Base-by-base conservation (phyloP, 1,284 basidiomycete species). In the Naganishia sp. region DNA sequence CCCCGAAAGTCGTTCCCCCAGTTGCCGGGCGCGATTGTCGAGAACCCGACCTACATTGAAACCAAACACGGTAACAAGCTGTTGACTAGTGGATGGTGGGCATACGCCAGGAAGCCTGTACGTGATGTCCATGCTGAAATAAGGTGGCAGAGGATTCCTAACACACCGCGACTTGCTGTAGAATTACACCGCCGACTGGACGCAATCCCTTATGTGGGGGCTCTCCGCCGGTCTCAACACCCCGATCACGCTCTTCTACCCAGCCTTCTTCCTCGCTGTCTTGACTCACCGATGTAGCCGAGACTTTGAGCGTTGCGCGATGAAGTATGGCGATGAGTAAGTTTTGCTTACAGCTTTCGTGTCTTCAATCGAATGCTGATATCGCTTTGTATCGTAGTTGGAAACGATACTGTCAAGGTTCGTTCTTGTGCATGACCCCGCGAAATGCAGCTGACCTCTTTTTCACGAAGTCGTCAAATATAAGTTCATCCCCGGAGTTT, bases 1-100 rank as follows among this genome's bases (percentile, higher is more conserved):
- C 90, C 89, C 81, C 89, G 94, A 75, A 88, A 88, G 74, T 89
- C 94, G 0, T 99, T 99, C 87, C 95, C 95, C 64, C 91, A 95
- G 76, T 83, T 97, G 31, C 95, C 95, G 0, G 86, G 92, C 80
- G 86, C 87, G 68, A 88, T 87, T n/a, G 81, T 97, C 71, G 80
- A 92, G 77, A 89, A 98, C 79, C 95, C 96, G 13, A 88, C 87
- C 18, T 97, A 84, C 78, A 90, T 99, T 71, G 89, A 97, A 81
- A 98, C 96, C 66, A 88, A 88, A 63, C 93, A 97, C 82, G 95
- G 95, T 84, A 81, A 79, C 75, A 81, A 82, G 73, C 73, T 83
- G 13, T 74, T 83, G 46, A 82, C 82, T 61, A 80, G 79, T 52
- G 84, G 84, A 13, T 83, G 82, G 81, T 86, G 84, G 84, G 78